phyloP scores from a whole-genome alignment of 208 protist genomes.

The Sergeia podlipaevii region DNA sequence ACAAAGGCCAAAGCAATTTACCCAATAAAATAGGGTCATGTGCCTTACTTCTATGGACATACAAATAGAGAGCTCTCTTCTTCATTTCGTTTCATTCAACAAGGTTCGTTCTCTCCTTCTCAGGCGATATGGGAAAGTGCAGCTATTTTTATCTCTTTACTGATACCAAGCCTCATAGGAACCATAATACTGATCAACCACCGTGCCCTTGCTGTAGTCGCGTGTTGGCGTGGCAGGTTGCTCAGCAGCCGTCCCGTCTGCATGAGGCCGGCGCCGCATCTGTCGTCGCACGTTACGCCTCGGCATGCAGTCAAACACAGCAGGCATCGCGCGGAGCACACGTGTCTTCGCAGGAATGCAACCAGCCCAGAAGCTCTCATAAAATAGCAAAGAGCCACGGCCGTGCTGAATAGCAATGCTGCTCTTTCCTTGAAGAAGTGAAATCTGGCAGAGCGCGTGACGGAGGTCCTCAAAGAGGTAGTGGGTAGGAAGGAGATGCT shows the following conservation, averaged over 20 bases:
- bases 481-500: slow-evolving; percentile 27
- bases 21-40: no score
- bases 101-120: no score
- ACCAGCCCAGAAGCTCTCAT: slow-evolving; percentile 36
- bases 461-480: slow-evolving; percentile 49
- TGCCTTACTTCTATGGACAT: no score
- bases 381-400: slow-evolving; percentile 24
- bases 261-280: slow-evolving; percentile 19
- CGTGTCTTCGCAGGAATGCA: slow-evolving; percentile 24
- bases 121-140: background rate
- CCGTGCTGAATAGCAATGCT: slow-evolving; percentile 1
- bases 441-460: slow-evolving; percentile 14
- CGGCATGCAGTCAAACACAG: slow-evolving; percentile 18
- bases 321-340: slow-evolving; percentile 20
- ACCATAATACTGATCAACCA: slow-evolving; percentile 33
- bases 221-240: slow-evolving; percentile 3
- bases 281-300: slow-evolving; percentile 17
- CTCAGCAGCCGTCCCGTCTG: background rate
- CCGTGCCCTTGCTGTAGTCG: slow-evolving; percentile 19
- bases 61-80: no score
- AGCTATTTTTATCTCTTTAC: slow-evolving; percentile 14
- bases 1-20: no score
- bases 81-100: no score
- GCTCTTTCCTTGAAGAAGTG: slow-evolving; percentile 7
- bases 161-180: slow-evolving; percentile 48